Base-by-base conservation (phyloP, 257 asterid genomes). In the Ballota nigra region DNA sequence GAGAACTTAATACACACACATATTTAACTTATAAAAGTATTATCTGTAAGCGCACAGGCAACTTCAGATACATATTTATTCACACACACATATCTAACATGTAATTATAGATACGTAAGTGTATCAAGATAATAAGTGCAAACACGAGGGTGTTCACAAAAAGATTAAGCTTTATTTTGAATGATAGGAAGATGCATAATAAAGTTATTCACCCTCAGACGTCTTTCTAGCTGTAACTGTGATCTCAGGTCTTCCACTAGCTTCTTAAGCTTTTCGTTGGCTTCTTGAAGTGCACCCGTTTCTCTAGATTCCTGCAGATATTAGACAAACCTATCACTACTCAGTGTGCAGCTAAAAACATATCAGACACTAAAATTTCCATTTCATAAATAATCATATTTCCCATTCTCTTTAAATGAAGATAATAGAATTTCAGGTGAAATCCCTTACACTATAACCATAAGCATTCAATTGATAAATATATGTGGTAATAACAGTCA, bases 261-360 rank as follows among this genome's bases (percentile, higher is more conserved):
- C 82, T 86, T 88, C 83, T 90, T 93, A 82, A 90, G 98, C 77
- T 83, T 87, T 76, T 79, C 82, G 79, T 92, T 90, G 68, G 95
- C 95, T 80, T 92, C 95, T 83, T 79, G 85, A 63, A 90, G 97
- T 40, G 89, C 92, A 33, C 89, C 92, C 22, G 96, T 84, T 84
- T 86, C 96, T 80, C 86, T 87, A 71, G 96, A 77, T 70, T 85
- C 91, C 98, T 92, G 79, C 77, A 75, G 67, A 74, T 72, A 71
- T 60, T 73, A 43, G 15, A 73, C 52, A 74, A 24, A 41, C 20
- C 36, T 58, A 69, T n/a, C n/a, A n/a, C 71, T 41, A 68, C n/a
- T 19, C 64, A 63, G 34, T 40, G 45, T 41, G 16, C 76, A 41
- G 59, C 70, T 66, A 57, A 69, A 68, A 55, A 51, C 26, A 69